Percentiles rank a stretch among this genome's conserved stretches.
phyloP scores from a whole-genome alignment of 495 filamentous ascomycete species.

The Neurospora sp. region DNA sequence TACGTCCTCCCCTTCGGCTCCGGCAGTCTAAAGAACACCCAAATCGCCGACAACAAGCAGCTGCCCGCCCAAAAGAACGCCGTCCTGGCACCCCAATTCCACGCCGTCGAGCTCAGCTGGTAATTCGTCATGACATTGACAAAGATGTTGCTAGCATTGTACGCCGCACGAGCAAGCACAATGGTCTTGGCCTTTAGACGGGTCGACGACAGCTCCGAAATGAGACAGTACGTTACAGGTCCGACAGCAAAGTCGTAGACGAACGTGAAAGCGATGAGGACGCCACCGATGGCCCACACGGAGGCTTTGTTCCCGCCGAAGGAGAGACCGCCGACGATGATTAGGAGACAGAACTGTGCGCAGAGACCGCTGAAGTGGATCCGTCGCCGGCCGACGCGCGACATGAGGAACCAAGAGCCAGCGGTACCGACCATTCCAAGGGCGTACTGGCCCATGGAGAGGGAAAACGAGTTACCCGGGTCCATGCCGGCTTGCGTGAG shows the following conservation, averaged over 20 bases:
- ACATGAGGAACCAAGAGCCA: conserved; percentile 44
- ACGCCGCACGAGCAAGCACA: conserved; percentile 41
- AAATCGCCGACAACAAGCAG: conserved; percentile 29
- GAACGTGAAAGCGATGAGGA: conserved; percentile 43
- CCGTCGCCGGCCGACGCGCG: conserved; percentile 35
- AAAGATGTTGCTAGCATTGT: conserved; percentile 39
- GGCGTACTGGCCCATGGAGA: conserved; percentile 29
- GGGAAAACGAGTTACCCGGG: conserved; percentile 42
- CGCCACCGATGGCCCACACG: conserved; percentile 32
- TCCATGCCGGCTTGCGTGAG: conserved; percentile 54
- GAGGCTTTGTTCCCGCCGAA: conserved; percentile 14
- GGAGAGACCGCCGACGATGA: conserved; percentile 28
- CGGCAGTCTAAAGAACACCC: conserved; percentile 27
- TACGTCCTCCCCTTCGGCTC: conserved; percentile 33
- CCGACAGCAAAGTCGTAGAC: conserved; percentile 47
- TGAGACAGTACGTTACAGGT: conserved; percentile 45
- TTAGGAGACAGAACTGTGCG: conserved; percentile 24
- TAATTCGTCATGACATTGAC: conserved; percentile 40
- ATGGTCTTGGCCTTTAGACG: conserved; percentile 46
- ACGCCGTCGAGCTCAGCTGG: conserved; percentile 38
- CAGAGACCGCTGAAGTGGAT: conserved; percentile 39
- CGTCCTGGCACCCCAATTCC: conserved; percentile 39
- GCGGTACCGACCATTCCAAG: conserved; percentile 42
- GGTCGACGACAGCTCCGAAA: conserved; percentile 44
- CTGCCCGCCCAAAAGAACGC: conserved; percentile 46